phyloP scores from a whole-genome alignment of 495 filamentous ascomycete genomes.

The Aspergillus mulundensis region DNA sequence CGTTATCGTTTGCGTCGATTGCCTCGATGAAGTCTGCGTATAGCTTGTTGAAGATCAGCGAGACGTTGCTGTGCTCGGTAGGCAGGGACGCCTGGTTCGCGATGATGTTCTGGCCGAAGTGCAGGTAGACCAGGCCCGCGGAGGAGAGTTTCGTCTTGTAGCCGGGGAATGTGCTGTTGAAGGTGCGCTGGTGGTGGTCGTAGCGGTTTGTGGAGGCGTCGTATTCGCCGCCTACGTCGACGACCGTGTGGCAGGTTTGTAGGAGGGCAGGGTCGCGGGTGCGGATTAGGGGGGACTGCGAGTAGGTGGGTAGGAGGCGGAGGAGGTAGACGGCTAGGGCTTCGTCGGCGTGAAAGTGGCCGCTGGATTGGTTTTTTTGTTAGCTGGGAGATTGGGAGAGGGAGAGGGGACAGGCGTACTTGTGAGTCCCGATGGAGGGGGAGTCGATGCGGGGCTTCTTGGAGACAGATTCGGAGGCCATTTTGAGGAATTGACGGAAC shows the following conservation, averaged over 20 bases:
- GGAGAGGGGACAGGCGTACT: not conserved
- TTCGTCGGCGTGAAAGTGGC: constrained; percentile 98
- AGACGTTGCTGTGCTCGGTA: constrained; percentile 60
- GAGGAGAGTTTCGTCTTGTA: constrained; percentile 84
- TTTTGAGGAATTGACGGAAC: constrained; percentile 6
- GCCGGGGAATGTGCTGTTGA: constrained; percentile 71
- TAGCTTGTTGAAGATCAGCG: constrained; percentile 76
- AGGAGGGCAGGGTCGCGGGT: constrained; percentile 80
- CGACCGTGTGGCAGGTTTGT: constrained; percentile 83
- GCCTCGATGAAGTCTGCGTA: constrained; percentile 94
- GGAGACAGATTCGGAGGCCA: constrained; percentile 10
- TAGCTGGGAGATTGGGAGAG: not conserved
- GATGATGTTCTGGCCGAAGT: constrained; percentile 84
- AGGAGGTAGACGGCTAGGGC: constrained; percentile 97
- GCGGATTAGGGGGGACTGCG: constrained; percentile 68
- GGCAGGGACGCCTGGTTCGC: constrained; percentile 59
- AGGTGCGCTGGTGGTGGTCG: constrained; percentile 96
- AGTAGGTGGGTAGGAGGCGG: constrained; percentile 79
- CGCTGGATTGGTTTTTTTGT: constrained; percentile 41
- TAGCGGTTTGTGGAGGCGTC: constrained; percentile 70
- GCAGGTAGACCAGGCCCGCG: constrained; percentile 91
- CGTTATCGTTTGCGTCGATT: constrained; percentile 96
- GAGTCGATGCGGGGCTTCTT: constrained; percentile 10
- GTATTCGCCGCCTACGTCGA: constrained; percentile 93
- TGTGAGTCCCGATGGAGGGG: constrained; percentile 13